phyloP scores from a whole-genome alignment of 768 basidiomycete genomes.

The Russula brevipes region DNA sequence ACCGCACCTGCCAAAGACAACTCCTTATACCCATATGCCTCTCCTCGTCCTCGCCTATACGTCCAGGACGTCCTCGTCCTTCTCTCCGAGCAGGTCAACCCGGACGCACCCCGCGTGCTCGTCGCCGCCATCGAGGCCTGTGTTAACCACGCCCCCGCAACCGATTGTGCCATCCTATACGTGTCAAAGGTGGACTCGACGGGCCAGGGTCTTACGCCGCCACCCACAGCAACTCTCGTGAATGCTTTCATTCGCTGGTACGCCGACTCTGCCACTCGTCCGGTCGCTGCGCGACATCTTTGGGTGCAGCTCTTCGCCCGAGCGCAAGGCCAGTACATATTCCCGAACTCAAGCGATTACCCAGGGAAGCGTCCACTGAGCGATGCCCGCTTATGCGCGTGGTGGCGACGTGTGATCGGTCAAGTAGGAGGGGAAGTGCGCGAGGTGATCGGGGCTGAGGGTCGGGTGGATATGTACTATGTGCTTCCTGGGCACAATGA shows the following conservation, averaged over 20 bases:
- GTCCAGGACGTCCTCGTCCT: constrained; percentile 76
- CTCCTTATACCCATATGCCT: constrained; percentile 70
- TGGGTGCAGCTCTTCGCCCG: constrained; percentile 45
- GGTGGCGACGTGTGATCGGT: constrained; percentile 84
- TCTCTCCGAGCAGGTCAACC: constrained; percentile 55
- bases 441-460: constrained; percentile 28
- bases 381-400: constrained; percentile 77
- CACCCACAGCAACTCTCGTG: constrained; percentile 68
- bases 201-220: constrained; percentile 59
- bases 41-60: constrained; percentile 55
- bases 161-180: constrained; percentile 39
- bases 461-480: constrained; percentile 48
- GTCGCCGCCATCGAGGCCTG: constrained; percentile 65
- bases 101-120: constrained; percentile 51
- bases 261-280: constrained; percentile 31
- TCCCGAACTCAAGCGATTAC: constrained; percentile 77
- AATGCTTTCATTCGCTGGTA: constrained; percentile 48
- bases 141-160: constrained; percentile 12
- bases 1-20: constrained; percentile 62
- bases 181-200: constrained; percentile 94
- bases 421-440: constrained; percentile 43
- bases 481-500: constrained; percentile 66
- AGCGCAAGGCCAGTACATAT: constrained; percentile 87
- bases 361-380: constrained; percentile 65
- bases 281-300: constrained; percentile 10